Evolutionary conservation across 305 asterid genomes (phyloP), one percentile per base, ranked within the genome.

Genomic region (Striga hermonthica): DNA sequence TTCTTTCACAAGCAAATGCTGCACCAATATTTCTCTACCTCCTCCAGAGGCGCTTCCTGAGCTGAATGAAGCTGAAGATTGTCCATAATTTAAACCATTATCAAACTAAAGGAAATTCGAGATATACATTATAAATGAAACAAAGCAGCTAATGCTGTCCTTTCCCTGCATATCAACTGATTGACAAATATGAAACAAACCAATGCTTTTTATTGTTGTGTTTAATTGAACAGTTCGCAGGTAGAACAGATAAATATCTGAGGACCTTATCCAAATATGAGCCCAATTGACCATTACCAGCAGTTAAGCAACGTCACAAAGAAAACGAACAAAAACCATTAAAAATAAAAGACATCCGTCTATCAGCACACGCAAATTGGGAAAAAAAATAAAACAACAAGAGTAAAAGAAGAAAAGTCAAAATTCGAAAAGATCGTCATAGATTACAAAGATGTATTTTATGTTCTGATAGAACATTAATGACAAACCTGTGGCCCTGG

Each of bases 1-100:
- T 84, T 89, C 96, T 84, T 85, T 91, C 72, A 91, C 89, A 67
- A 91, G 95, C 72, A 92, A 80, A 78, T 92, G 98, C 81, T 92
- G 97, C 63, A 92, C 93, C 74, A 92, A 72, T 78, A 92, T 69
- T 79, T 92, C 98, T 74, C 83, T 84, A 7, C 85, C 88, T 38
- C 72, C 80, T 61, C 68, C 80, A 5, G 82, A 66, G 75, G 82
- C 75, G 66, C 82, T 80, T 62, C 78, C 90, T 9, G 91, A 67
- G 79, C 81, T 80, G 68, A 71, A 84, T 44, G 91, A 80, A 79
- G 91, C 97, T 88, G 91, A 80, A 84, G 40, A 49, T n/a, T 58
- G 68, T 34, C 65, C 50, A 64, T 36, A 72, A 56, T 64, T 60
- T 52, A 12, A 72, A 43, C 57, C 9, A 55, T 2, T 43, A 64